These are phyloP conservation scores for Penicillium brasilianum DNA, from an alignment of 2,329 filamentous ascomycete genomes.

Conservation along the genomic window DNA sequence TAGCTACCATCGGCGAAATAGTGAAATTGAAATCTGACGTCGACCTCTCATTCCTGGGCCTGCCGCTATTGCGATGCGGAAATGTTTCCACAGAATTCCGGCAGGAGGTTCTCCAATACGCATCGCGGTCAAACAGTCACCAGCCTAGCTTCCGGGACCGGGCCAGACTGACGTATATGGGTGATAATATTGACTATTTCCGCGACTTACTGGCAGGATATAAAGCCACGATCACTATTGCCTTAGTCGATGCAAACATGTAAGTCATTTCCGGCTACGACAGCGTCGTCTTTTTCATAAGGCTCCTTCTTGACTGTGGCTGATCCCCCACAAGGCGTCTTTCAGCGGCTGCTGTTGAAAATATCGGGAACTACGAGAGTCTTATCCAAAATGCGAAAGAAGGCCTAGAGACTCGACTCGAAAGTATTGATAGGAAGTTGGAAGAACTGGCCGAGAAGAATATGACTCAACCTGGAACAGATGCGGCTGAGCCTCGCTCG, in stretches of 20 bases:
- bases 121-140: constrained; percentile 39
- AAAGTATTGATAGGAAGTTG: constrained; percentile 37
- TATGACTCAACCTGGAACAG: constrained; percentile 17
- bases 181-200: constrained; percentile 49
- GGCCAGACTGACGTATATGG: constrained; percentile 54
- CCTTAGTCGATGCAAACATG: background rate
- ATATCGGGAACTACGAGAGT: constrained; percentile 30
- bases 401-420: constrained; percentile 36
- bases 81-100: constrained; percentile 52
- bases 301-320: constrained; percentile 26
- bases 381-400: constrained; percentile 34
- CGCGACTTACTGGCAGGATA: background rate
- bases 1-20: constrained; percentile 41
- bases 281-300: background rate
- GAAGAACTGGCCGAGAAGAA: constrained; percentile 24
- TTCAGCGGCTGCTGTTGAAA: constrained; percentile 39
- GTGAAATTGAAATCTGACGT: constrained; percentile 33
- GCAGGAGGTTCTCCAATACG: constrained; percentile 44
- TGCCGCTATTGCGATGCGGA: constrained; percentile 50
- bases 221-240: background rate
- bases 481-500: constrained; percentile 30
- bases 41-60: constrained; percentile 39
- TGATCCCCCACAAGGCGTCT: constrained; percentile 35
- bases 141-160: constrained; percentile 53
- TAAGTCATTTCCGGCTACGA: background rate